phyloP scores from a whole-genome alignment of 116 monocot species.

The Trichopus zeylanicus region DNA sequence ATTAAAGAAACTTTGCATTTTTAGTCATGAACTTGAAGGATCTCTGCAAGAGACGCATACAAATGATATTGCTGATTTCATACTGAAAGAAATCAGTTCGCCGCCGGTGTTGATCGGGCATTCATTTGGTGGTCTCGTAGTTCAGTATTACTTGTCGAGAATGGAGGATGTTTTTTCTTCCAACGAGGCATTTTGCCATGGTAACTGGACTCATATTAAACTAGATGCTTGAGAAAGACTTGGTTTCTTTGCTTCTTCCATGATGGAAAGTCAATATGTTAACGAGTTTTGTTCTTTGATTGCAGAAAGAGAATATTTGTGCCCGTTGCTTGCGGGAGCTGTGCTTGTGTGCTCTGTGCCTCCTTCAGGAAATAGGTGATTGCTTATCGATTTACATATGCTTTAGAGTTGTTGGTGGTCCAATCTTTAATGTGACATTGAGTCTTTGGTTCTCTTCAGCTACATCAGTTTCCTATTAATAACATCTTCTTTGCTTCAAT shows the following conservation, averaged over 20 bases:
- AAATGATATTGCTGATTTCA: conserved; percentile 64
- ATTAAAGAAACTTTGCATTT: background rate
- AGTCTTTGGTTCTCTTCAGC: background rate
- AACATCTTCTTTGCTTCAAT: conserved; percentile 22
- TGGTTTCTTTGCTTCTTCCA: background rate
- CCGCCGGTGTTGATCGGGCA: conserved; percentile 79
- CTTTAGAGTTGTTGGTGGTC: background rate
- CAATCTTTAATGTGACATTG: background rate
- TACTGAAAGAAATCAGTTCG: conserved; percentile 36
- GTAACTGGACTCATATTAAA: too few relatives aligned
- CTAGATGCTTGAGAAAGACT: background rate
- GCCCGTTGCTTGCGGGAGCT: conserved; percentile 58
- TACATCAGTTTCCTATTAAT: background rate
- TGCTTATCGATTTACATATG: background rate
- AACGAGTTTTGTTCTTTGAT: background rate
- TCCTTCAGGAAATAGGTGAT: conserved; percentile 80
- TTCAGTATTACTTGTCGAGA: conserved; percentile 59
- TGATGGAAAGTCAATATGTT: background rate
- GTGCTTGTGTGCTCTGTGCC: conserved; percentile 78
- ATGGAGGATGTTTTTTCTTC: background rate
- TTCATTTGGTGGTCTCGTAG: conserved; percentile 89
- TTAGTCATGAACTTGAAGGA: background rate
- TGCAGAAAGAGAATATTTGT: conserved; percentile 16
- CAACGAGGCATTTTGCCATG: too few relatives aligned
- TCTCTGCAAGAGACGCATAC: conserved; percentile 75